Conservation (phyloP, 2,329 filamentous ascomycete species). For the Penicillium sp. region DNA sequence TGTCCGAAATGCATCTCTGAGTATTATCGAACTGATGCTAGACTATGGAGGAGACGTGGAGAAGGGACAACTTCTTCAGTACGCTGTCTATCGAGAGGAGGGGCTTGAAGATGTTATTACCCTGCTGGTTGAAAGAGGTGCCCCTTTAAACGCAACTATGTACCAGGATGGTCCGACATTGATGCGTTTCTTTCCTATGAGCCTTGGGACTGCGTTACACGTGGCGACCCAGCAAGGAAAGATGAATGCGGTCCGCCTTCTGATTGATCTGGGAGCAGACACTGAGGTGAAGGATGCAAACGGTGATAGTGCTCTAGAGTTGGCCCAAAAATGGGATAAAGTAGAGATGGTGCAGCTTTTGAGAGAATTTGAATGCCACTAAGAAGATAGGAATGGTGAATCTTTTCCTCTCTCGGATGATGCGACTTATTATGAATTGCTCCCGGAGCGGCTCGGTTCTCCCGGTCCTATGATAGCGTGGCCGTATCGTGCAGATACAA, state of each 20-base stretch:
- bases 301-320: constrained; percentile 1
- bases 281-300: constrained; percentile 3
- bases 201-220: constrained; percentile 5
- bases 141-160: constrained; percentile 15
- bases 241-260: constrained; percentile 3
- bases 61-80: constrained; percentile 20
- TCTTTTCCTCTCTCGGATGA: too few species aligned
- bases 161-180: constrained; percentile 14
- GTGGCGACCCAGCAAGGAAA: constrained; percentile 5
- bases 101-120: constrained; percentile 10
- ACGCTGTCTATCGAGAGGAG: constrained; percentile 10
- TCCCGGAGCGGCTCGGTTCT: too few species aligned
- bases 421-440: too few species aligned
- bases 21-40: constrained; percentile 16
- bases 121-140: constrained; percentile 15
- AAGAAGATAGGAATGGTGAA: too few species aligned
- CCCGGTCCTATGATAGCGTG: too few species aligned
- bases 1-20: constrained; percentile 11
- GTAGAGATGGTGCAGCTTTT: neutral
- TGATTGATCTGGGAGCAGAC: constrained; percentile 3
- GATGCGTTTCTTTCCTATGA: constrained; percentile 5
- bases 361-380: too few species aligned
- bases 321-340: constrained; percentile 2
- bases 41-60: constrained; percentile 11
- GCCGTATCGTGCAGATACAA: too few species aligned